Conservation (phyloP, 208 protist species). For the Crithidia sp. region DNA sequence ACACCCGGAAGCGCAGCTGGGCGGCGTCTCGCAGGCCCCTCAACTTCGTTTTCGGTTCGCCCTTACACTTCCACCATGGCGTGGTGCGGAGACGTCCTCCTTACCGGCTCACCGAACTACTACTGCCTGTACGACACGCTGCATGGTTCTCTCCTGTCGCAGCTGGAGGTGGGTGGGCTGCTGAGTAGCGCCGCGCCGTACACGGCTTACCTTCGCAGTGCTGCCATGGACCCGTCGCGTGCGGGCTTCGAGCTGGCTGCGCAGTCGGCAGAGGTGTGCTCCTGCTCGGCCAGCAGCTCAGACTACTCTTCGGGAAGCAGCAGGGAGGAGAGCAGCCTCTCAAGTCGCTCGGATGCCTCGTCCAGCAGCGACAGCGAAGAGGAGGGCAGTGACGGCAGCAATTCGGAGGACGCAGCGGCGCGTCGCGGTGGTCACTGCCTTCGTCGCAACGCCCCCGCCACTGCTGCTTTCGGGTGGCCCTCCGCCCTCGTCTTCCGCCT, state of each 20-base stretch:
- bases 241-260: constrained; percentile 14
- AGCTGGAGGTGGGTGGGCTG: constrained; percentile 18
- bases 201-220: constrained; percentile 13
- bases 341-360: no score
- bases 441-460: background rate
- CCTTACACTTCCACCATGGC: constrained; percentile 26
- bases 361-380: background rate
- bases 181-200: constrained; percentile 9
- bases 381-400: background rate
- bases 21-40: no score
- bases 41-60: background rate
- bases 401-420: background rate
- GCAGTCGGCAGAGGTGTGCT: constrained; percentile 19
- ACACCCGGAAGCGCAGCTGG: background rate
- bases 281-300: constrained; percentile 8
- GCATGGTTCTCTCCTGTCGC: constrained; percentile 20
- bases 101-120: constrained; percentile 20
- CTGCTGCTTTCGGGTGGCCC: constrained; percentile 2
- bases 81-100: constrained; percentile 26
- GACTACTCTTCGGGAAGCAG: background rate
- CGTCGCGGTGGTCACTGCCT: background rate
- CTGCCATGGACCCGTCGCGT: constrained; percentile 7
- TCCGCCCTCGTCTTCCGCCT: constrained; percentile 19
- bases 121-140: constrained; percentile 33
- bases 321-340: background rate